Evolutionary conservation across 2,329 filamentous ascomycete species (phyloP).

Genomic region (Trichoderma hamatum): DNA sequence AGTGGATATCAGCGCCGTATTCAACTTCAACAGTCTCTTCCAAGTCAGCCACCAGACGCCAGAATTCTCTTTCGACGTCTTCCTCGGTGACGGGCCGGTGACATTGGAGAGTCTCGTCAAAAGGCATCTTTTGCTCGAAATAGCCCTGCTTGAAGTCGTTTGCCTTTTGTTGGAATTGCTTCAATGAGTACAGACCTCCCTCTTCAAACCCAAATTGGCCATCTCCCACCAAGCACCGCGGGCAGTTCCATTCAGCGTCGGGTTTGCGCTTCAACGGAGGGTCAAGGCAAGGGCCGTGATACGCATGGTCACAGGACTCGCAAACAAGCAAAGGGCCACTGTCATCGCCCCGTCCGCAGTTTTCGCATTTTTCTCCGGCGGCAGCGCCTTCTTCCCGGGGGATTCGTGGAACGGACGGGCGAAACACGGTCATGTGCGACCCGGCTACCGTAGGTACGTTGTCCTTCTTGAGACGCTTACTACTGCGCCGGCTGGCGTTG

Average conservation of each 20-base stretch:
- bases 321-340: conserved; percentile 73
- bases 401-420: conserved; percentile 73
- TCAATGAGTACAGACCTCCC: conserved; percentile 90
- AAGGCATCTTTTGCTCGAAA: conserved; percentile 87
- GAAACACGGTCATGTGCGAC: conserved; percentile 94
- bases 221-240: conserved; percentile 91
- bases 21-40: conserved; percentile 97
- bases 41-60: conserved; percentile 89
- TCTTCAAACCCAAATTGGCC: conserved; percentile 98
- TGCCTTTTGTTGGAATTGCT: conserved; percentile 94
- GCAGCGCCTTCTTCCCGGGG: conserved; percentile 55
- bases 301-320: conserved; percentile 89
- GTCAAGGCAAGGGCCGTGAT: conserved; percentile 85
- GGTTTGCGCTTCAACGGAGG: conserved; percentile 77
- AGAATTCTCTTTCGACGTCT: conserved; percentile 95
- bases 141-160: conserved; percentile 93
- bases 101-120: conserved; percentile 80
- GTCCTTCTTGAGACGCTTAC: conserved; percentile 88
- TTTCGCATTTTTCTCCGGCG: conserved; percentile 75
- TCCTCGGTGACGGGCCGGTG: conserved; percentile 86
- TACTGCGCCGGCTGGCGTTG: conserved; percentile 76
- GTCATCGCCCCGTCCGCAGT: conserved; percentile 80
- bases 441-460: conserved; percentile 84
- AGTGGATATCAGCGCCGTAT: conserved; percentile 97
- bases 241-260: conserved; percentile 90